Conservation (phyloP, 345 rosid species). For the Orychophragmus violaceus region DNA sequence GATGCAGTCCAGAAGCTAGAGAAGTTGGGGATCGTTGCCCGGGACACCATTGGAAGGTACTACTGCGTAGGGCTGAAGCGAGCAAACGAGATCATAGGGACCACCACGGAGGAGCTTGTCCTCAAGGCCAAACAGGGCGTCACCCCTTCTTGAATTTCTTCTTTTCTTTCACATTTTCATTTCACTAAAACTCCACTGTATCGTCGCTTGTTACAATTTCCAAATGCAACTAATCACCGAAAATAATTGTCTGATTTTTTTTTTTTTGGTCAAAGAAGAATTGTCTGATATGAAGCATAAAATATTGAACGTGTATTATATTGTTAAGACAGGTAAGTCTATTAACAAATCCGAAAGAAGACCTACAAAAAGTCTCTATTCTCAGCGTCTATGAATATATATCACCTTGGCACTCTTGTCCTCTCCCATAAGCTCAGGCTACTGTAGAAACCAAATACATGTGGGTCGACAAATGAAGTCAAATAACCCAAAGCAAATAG, state of each 20-base stretch:
- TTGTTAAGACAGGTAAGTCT: background rate
- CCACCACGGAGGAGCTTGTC: conserved; percentile 84
- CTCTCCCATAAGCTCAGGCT: background rate
- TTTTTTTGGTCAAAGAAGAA: too few relatives aligned
- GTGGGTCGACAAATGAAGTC: background rate
- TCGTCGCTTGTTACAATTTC: background rate
- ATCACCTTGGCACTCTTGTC: background rate
- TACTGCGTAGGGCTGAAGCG: conserved; percentile 69
- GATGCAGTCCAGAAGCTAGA: conserved; percentile 81
- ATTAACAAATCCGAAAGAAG: background rate
- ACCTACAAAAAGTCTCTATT: background rate
- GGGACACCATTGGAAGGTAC: conserved; percentile 68
- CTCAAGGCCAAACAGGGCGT: conserved; percentile 65
- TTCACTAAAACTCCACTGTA: background rate
- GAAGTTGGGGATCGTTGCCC: conserved; percentile 69
- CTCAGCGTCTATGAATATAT: background rate
- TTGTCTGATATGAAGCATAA: background rate
- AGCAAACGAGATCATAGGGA: conserved; percentile 77
- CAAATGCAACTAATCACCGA: background rate
- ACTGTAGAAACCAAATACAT: background rate
- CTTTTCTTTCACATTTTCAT: conserved; percentile 9
- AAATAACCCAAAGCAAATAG: background rate
- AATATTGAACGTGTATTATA: background rate
- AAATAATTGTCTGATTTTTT: background rate
- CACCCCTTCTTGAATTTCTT: conserved; percentile 31